Evolutionary conservation across 2,329 filamentous ascomycete genomes (phyloP).

Genomic region (Aspergillus piperis): DNA sequence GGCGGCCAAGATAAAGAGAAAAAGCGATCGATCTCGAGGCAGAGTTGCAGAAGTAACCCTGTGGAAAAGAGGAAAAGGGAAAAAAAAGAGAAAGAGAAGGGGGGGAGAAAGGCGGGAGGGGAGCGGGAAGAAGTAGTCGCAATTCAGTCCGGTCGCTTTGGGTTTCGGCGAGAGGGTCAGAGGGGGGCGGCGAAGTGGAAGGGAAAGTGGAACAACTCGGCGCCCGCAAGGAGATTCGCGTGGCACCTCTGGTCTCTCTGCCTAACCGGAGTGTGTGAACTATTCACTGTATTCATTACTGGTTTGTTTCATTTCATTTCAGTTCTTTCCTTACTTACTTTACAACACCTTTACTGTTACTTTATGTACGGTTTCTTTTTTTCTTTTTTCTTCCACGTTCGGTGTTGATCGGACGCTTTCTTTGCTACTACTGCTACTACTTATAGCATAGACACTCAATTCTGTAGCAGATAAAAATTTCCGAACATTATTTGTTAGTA

Average conservation of each 20-base stretch:
- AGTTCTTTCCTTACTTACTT: too few species aligned
- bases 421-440: too few species aligned
- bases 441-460: too few species aligned
- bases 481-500: neutral
- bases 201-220: conserved; percentile 15
- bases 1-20: conserved; percentile 41
- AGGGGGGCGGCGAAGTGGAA: conserved; percentile 3
- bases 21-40: conserved; percentile 39
- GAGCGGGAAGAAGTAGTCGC: conserved; percentile 12
- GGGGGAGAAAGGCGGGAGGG: conserved; percentile 17
- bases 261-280: neutral
- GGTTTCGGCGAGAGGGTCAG: conserved; percentile 13
- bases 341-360: too few species aligned
- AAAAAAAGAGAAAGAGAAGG: conserved; percentile 15
- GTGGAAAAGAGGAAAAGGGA: conserved; percentile 20
- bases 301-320: too few species aligned
- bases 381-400: neutral
- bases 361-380: too few species aligned
- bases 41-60: conserved; percentile 29
- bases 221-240: conserved; percentile 13
- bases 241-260: neutral
- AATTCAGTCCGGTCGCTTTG: neutral
- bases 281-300: neutral
- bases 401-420: neutral
- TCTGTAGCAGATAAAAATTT: neutral